phyloP scores from a whole-genome alignment of 768 basidiomycete species.

The Fomitopsis serialis region DNA sequence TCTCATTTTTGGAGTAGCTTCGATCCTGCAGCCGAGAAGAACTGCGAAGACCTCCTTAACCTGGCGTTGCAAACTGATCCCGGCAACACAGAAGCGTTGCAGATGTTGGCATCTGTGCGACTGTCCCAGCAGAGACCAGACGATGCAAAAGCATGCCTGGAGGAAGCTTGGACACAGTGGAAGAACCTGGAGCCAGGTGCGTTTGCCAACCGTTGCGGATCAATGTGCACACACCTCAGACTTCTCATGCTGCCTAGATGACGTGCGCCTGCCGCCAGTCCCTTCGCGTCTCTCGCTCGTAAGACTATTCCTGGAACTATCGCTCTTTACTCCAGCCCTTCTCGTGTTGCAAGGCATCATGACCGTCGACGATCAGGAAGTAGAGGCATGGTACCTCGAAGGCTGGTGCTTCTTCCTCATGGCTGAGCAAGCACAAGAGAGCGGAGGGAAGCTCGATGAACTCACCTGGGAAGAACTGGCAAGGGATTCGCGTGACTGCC shows the following conservation, averaged over 20 bases:
- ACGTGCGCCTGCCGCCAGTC: constrained; percentile 64
- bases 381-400: constrained; percentile 92
- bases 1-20: constrained; percentile 43
- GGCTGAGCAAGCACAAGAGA: constrained; percentile 65
- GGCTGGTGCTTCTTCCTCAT: constrained; percentile 91
- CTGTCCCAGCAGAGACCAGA: constrained; percentile 84
- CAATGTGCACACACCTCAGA: not conserved
- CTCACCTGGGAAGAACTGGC: constrained; percentile 75
- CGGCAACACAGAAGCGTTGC: constrained; percentile 72
- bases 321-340: constrained; percentile 65
- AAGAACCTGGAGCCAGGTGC: constrained; percentile 60
- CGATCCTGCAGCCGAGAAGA: constrained; percentile 75
- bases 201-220: constrained; percentile 5
- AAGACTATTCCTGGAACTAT: constrained; percentile 78
- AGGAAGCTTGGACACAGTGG: constrained; percentile 63
- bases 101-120: constrained; percentile 78
- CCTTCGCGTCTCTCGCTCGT: constrained; percentile 67
- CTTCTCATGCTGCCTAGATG: constrained; percentile 37
- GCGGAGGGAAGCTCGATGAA: constrained; percentile 37
- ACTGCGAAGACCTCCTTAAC: constrained; percentile 71
- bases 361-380: constrained; percentile 76
- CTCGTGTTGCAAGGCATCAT: constrained; percentile 75
- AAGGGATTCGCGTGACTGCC: constrained; percentile 70
- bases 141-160: constrained; percentile 68
- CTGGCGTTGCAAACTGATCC: constrained; percentile 73